Conservation (phyloP, 1,284 basidiomycete genomes). For the Vanrija sp. region DNA sequence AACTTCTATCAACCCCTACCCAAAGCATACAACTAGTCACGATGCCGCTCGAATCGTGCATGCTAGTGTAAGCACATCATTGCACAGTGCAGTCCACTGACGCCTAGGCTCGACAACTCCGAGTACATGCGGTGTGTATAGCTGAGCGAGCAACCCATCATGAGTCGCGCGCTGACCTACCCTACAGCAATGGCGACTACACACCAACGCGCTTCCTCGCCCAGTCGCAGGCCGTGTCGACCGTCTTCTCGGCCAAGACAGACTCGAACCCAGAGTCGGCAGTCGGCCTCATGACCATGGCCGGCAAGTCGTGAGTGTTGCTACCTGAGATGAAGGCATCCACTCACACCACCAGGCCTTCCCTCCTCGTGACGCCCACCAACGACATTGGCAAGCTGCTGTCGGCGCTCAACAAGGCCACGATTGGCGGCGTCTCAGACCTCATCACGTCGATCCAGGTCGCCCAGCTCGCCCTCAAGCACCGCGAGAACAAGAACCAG, state of each 20-base stretch:
- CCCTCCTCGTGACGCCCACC: conserved; percentile 92
- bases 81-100: conserved; percentile 1
- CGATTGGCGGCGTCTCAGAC: conserved; percentile 75
- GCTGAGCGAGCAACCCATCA: background rate
- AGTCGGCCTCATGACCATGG: conserved; percentile 97
- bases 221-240: conserved; percentile 86
- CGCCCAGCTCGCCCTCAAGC: conserved; percentile 93
- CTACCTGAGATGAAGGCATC: background rate
- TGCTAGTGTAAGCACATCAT: conserved; percentile 57
- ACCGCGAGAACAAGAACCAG: conserved; percentile 97
- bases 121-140: conserved; percentile 72
- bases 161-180: background rate
- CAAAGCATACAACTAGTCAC: conserved; percentile 38
- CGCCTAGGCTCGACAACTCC: conserved; percentile 75
- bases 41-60: conserved; percentile 91
- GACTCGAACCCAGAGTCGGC: conserved; percentile 96
- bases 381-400: conserved; percentile 92
- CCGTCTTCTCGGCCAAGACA: conserved; percentile 88
- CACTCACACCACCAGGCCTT: conserved; percentile 59
- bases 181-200: conserved; percentile 78
- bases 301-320: conserved; percentile 73
- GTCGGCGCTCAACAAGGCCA: conserved; percentile 67
- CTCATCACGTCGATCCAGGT: conserved; percentile 87
- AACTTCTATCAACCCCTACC: background rate
- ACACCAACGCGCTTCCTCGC: conserved; percentile 80